Conservation (phyloP, 352 stramenopile species). For the Halophytophthora polymorphica region DNA sequence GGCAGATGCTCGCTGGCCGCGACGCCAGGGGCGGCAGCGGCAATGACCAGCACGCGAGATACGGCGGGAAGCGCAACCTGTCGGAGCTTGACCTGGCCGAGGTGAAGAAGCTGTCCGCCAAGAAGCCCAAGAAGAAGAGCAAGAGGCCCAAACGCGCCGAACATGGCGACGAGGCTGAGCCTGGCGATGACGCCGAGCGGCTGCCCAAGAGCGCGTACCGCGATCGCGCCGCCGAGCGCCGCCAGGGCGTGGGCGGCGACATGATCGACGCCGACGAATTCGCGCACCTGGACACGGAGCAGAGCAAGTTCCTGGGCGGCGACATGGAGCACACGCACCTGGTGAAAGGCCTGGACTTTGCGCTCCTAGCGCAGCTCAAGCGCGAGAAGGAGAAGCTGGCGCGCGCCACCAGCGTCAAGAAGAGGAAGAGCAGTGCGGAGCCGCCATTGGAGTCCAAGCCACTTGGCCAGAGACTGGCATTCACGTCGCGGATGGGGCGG, state of each 20-base stretch:
- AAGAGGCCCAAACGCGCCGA: conserved; percentile 37
- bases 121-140: conserved; percentile 58
- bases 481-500: conserved; percentile 56
- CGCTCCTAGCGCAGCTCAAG: conserved; percentile 84
- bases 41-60: conserved; percentile 11
- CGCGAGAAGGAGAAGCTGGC: conserved; percentile 64
- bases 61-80: conserved; percentile 58
- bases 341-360: conserved; percentile 88
- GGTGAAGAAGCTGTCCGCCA: conserved; percentile 47
- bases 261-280: conserved; percentile 52
- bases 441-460: not conserved
- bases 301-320: conserved; percentile 81
- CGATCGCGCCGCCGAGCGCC: conserved; percentile 67
- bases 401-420: conserved; percentile 23
- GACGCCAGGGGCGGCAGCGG: conserved; percentile 8
- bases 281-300: conserved; percentile 58
- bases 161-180: conserved; percentile 3
- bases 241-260: conserved; percentile 28
- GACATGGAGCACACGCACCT: conserved; percentile 86
- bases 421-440: conserved; percentile 19
- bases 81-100: conserved; percentile 45
- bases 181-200: not conserved
- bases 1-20: conserved; percentile 43
- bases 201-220: conserved; percentile 30
- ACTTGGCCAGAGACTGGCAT: conserved; percentile 34